These are phyloP conservation scores for Filosporella fistucella DNA, from an alignment of 495 filamentous ascomycete species.

Conservation along the genomic window DNA sequence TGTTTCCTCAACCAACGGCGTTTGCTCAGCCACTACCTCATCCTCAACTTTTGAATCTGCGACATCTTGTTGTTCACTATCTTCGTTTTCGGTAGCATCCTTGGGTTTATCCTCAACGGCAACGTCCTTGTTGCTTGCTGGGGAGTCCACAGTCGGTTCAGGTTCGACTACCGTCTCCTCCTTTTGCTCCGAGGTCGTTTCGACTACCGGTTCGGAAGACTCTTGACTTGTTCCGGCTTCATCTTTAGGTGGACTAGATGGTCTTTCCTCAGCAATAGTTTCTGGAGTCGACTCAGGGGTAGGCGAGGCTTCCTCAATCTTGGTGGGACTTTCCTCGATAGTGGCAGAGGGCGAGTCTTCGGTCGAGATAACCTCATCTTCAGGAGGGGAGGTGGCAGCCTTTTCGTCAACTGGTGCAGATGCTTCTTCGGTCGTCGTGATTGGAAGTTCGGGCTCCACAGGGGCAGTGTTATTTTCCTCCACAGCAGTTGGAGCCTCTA, in stretches of 20 bases:
- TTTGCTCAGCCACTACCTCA: too few species aligned
- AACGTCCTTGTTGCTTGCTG: too few species aligned
- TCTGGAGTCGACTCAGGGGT: background rate
- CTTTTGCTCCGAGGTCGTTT: too few species aligned
- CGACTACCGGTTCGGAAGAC: too few species aligned
- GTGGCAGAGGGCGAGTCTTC: conserved; percentile 1
- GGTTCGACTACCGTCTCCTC: too few species aligned
- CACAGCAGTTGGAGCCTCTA: background rate
- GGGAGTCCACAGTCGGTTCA: too few species aligned
- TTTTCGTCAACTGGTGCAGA: background rate
- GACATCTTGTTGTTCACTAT: too few species aligned
- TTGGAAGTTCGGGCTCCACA: background rate
- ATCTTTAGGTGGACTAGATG: background rate
- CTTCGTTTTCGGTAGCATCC: too few species aligned
- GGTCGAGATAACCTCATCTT: background rate
- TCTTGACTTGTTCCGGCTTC: background rate
- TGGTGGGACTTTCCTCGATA: background rate
- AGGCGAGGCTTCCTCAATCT: background rate
- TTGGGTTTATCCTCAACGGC: too few species aligned
- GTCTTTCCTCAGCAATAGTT: conserved; percentile 2
- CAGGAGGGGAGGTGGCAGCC: conserved; percentile 1
- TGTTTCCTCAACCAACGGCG: too few species aligned
- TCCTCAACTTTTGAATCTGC: too few species aligned
- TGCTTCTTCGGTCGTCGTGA: background rate
- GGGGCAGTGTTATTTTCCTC: background rate